These are phyloP conservation scores for Tolypocladium ophioglossoides DNA, from an alignment of 2,329 filamentous ascomycete genomes.

Conservation along the genomic window DNA sequence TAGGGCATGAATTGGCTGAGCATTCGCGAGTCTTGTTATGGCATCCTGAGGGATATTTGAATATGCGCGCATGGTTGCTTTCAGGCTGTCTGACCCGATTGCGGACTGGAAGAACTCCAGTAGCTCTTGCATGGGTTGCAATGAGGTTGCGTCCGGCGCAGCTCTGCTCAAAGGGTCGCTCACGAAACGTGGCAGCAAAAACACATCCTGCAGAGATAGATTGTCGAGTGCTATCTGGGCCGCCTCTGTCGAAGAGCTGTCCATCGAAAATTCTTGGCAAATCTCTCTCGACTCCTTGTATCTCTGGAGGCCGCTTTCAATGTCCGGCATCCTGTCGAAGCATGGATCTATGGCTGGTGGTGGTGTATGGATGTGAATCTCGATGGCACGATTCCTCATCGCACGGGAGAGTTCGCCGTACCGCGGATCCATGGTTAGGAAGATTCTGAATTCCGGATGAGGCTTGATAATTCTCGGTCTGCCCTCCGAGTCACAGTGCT, in stretches of 20 bases:
- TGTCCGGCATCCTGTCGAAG: slow-evolving; percentile 28
- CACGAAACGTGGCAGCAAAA: slow-evolving; percentile 23
- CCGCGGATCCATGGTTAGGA: slow-evolving; percentile 84
- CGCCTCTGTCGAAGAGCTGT: slow-evolving; percentile 12
- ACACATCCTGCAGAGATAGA: slow-evolving; percentile 35
- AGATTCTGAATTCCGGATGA: slow-evolving; percentile 81
- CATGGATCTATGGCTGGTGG: slow-evolving; percentile 21
- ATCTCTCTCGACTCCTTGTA: slow-evolving; percentile 28
- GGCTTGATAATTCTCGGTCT: slow-evolving; percentile 70
- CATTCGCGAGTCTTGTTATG: slow-evolving; percentile 21
- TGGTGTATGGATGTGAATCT: slow-evolving; percentile 61
- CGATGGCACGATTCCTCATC: slow-evolving; percentile 91
- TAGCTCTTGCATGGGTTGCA: slow-evolving; percentile 11
- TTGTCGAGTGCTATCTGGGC: slow-evolving; percentile 31
- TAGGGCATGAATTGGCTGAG: slow-evolving; percentile 47
- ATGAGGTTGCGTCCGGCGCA: slow-evolving; percentile 1
- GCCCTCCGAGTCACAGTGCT: slow-evolving; percentile 76
- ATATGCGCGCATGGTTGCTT: slow-evolving; percentile 25
- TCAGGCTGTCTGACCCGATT: slow-evolving; percentile 16
- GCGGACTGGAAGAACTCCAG: slow-evolving; percentile 21
- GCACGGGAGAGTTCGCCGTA: slow-evolving; percentile 91
- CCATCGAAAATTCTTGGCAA: slow-evolving; percentile 14
- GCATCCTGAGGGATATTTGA: slow-evolving; percentile 15
- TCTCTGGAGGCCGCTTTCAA: slow-evolving; percentile 40
- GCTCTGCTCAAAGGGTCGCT: slow-evolving; percentile 10